These are phyloP conservation scores for Withania somnifera DNA, from an alignment of 305 asterid genomes.

Conservation along the genomic window DNA sequence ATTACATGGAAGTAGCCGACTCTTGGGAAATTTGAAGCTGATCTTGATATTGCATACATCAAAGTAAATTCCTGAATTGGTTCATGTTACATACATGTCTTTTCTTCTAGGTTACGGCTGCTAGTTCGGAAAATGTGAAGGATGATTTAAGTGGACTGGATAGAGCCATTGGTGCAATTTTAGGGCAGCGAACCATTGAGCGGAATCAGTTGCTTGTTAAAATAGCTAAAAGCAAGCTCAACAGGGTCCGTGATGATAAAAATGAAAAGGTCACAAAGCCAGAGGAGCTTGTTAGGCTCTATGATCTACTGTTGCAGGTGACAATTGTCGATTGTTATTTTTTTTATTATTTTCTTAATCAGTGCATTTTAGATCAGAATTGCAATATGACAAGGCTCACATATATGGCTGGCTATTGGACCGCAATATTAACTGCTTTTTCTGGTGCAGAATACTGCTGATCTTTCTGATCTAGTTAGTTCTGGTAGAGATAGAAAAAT, in stretches of 20 bases:
- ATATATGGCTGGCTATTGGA: background rate
- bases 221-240: constrained; percentile 72
- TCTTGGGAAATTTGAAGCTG: background rate
- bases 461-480: constrained; percentile 86
- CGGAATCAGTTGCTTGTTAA: constrained; percentile 79
- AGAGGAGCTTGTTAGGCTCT: constrained; percentile 88
- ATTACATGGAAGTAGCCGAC: background rate
- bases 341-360: background rate
- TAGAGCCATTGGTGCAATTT: constrained; percentile 80
- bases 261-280: constrained; percentile 82
- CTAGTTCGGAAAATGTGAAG: constrained; percentile 76
- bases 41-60: constrained; percentile 1
- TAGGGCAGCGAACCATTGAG: constrained; percentile 89
- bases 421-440: constrained; percentile 7
- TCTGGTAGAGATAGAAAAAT: constrained; percentile 84
- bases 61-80: background rate
- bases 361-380: background rate
- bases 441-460: constrained; percentile 60
- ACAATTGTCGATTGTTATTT: background rate
- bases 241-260: constrained; percentile 68
- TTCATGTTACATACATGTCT: constrained; percentile 6
- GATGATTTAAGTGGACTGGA: constrained; percentile 93
- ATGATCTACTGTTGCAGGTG: constrained; percentile 81
- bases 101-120: constrained; percentile 58
- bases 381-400: constrained; percentile 2